These are phyloP conservation scores for Paramarasmius palmivorus DNA, from an alignment of 1,284 basidiomycete genomes.

Conservation along the genomic window DNA sequence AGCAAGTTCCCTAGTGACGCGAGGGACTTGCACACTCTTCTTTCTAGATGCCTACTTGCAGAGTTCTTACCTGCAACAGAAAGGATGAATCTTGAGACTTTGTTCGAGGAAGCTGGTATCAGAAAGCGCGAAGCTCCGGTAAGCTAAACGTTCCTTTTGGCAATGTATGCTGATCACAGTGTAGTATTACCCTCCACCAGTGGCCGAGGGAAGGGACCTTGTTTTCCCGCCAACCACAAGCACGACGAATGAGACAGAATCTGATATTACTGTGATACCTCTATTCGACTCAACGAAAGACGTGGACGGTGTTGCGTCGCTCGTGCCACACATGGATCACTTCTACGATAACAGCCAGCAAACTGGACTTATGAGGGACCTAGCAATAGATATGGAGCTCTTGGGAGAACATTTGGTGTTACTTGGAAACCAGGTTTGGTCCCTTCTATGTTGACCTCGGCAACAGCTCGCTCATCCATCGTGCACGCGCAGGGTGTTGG, in stretches of 20 bases:
- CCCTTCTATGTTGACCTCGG: not conserved
- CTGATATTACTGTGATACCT: constrained; percentile 40
- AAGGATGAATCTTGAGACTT: constrained; percentile 49
- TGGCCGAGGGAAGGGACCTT: constrained; percentile 37
- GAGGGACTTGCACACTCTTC: constrained; percentile 43
- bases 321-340: constrained; percentile 66
- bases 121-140: constrained; percentile 42
- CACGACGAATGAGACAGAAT: constrained; percentile 27
- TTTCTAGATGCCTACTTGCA: constrained; percentile 51
- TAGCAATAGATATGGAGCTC: constrained; percentile 61
- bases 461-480: not conserved
- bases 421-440: constrained; percentile 61
- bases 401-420: constrained; percentile 63
- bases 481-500: constrained; percentile 52
- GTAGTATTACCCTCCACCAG: constrained; percentile 52
- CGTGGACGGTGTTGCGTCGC: constrained; percentile 50
- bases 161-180: not conserved
- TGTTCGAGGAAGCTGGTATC: constrained; percentile 54
- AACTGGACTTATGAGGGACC: constrained; percentile 62
- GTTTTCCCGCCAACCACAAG: constrained; percentile 48
- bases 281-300: constrained; percentile 50
- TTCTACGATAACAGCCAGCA: constrained; percentile 71
- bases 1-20: constrained; percentile 43
- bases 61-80: constrained; percentile 65
- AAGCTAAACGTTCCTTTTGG: constrained; percentile 17